A percentile compares a stretch with the other conserved stretches of the same genome.
These are phyloP conservation scores for Monilinia polystroma DNA, from an alignment of 2,329 filamentous ascomycete species.

Conservation along the genomic window DNA sequence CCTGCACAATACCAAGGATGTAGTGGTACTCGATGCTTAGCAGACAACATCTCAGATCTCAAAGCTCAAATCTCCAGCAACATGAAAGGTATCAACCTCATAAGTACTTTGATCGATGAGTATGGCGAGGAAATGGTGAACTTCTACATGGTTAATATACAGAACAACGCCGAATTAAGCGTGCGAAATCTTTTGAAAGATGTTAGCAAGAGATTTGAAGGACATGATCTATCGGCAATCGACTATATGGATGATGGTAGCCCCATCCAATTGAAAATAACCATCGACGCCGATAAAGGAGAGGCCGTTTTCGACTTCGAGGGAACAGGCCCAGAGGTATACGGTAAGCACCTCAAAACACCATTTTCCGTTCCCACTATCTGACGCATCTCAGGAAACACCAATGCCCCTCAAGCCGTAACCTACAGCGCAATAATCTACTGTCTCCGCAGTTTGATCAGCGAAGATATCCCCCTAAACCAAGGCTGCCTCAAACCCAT, in stretches of 20 bases:
- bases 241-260: conserved; percentile 89
- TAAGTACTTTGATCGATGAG: conserved; percentile 71
- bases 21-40: conserved; percentile 73
- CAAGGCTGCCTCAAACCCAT: conserved; percentile 81
- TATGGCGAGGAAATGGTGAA: conserved; percentile 76
- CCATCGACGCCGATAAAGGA: conserved; percentile 70
- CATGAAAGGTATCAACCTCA: conserved; percentile 78
- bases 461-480: conserved; percentile 80
- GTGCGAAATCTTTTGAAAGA: conserved; percentile 72
- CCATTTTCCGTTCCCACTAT: not conserved
- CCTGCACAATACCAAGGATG: conserved; percentile 75
- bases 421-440: conserved; percentile 86
- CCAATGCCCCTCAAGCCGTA: conserved; percentile 78
- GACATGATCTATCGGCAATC: conserved; percentile 67
- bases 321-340: conserved; percentile 77
- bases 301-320: conserved; percentile 77
- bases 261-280: conserved; percentile 71
- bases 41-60: conserved; percentile 82
- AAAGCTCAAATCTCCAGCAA: conserved; percentile 87
- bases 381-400: conserved; percentile 52
- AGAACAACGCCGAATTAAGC: conserved; percentile 74
- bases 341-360: conserved; percentile 49
- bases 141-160: conserved; percentile 81
- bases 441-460: conserved; percentile 76
- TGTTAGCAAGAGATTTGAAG: conserved; percentile 67